Conservation (phyloP, 768 basidiomycete species). For the Russula foetens region DNA sequence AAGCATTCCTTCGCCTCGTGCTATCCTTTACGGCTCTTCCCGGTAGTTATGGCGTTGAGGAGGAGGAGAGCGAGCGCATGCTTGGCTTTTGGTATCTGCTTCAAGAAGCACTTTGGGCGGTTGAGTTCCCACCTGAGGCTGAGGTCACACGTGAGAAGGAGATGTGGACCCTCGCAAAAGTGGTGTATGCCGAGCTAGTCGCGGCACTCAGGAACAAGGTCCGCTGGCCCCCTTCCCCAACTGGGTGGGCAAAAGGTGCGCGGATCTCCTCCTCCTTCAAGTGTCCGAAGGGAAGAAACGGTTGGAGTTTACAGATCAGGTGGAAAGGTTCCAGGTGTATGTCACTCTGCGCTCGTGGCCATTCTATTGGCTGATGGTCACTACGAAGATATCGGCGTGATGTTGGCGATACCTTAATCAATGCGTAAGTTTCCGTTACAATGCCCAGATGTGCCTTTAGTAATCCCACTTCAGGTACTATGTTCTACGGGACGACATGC, state of each 20-base stretch:
- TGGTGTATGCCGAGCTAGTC: slow-evolving; percentile 75
- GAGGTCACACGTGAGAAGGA: slow-evolving; percentile 31
- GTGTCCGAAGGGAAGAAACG: not conserved
- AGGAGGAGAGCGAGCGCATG: slow-evolving; percentile 82
- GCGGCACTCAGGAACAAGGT: slow-evolving; percentile 63
- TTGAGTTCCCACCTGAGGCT: slow-evolving; percentile 39
- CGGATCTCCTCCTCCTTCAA: not conserved
- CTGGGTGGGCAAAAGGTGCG: slow-evolving; percentile 63
- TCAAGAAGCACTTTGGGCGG: slow-evolving; percentile 78
- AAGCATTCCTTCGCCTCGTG: slow-evolving; percentile 62
- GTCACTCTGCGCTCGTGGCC: slow-evolving; percentile 23
- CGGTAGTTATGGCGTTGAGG: slow-evolving; percentile 74
- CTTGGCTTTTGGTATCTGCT: slow-evolving; percentile 87
- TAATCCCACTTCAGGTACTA: slow-evolving; percentile 53
- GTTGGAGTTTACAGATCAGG: slow-evolving; percentile 46
- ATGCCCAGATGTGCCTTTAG: not conserved
- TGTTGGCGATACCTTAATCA: slow-evolving; percentile 81
- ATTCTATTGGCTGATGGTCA: not conserved
- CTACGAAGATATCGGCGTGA: slow-evolving; percentile 66
- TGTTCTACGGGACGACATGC: slow-evolving; percentile 77
- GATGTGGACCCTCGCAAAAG: slow-evolving; percentile 52
- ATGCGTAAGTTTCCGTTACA: slow-evolving; percentile 53
- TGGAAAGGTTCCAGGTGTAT: slow-evolving; percentile 73
- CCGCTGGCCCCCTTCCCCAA: slow-evolving; percentile 50
- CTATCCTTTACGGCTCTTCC: slow-evolving; percentile 66